Evolutionary conservation across 345 rosid genomes (phyloP).

Genomic region (Aquilaria sinensis): DNA sequence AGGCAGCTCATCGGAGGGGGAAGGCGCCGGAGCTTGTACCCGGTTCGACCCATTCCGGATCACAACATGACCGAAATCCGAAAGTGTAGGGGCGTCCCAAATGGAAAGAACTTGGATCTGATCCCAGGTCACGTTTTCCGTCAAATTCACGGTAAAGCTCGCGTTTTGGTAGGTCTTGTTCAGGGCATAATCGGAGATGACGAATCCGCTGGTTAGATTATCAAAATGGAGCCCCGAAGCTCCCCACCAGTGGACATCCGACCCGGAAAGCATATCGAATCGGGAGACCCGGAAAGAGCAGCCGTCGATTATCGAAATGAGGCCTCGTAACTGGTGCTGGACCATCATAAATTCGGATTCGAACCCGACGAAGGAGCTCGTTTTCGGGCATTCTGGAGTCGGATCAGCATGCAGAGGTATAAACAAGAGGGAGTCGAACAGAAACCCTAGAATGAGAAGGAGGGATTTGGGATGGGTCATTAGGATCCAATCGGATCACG

Average conservation of each 20-base stretch:
- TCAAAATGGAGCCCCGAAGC: slow-evolving; percentile 39
- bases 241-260: slow-evolving; percentile 89
- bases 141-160: slow-evolving; percentile 49
- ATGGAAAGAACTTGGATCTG: slow-evolving; percentile 47
- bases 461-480: slow-evolving; percentile 35
- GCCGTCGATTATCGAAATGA: slow-evolving; percentile 57
- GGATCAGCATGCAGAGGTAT: slow-evolving; percentile 37
- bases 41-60: slow-evolving; percentile 31
- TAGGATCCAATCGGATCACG: slow-evolving; percentile 8
- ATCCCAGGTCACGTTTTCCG: slow-evolving; percentile 58
- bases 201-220: slow-evolving; percentile 65
- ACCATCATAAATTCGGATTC: slow-evolving; percentile 68
- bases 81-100: slow-evolving; percentile 63
- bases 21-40: slow-evolving; percentile 21
- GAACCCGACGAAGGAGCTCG: slow-evolving; percentile 57
- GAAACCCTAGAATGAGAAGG: slow-evolving; percentile 27
- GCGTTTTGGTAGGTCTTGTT: slow-evolving; percentile 71
- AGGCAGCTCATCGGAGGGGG: slow-evolving; percentile 29
- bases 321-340: slow-evolving; percentile 86
- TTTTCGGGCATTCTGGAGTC: slow-evolving; percentile 43
- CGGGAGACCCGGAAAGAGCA: slow-evolving; percentile 76
- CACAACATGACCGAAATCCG: slow-evolving; percentile 75
- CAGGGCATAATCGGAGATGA: slow-evolving; percentile 53
- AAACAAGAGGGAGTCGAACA: slow-evolving; percentile 27
- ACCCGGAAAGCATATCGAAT: slow-evolving; percentile 80